phyloP scores from a whole-genome alignment of 176 grass and related monocot genomes.

The Musa acuminata region DNA sequence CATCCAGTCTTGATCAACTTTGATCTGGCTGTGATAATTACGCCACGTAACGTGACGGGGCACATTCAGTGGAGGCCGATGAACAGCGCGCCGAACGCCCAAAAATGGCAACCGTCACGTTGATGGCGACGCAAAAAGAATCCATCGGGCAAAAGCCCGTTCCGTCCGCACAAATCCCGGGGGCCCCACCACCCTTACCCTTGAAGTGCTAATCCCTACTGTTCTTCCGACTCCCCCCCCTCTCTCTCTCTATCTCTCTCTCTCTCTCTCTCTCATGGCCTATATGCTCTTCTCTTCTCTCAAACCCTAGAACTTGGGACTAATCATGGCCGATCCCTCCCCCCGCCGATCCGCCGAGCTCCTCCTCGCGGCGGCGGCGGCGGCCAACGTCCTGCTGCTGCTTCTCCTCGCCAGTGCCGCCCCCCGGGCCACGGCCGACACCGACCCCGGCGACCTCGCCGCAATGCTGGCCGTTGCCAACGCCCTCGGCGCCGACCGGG shows the following conservation, averaged over 20 bases:
- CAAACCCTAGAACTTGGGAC: conserved; percentile 1
- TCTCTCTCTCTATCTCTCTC: no score
- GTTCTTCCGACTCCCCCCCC: no score
- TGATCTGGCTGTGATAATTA: no score
- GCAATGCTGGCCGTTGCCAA: conserved; percentile 28
- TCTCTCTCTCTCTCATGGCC: background rate
- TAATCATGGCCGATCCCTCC: background rate
- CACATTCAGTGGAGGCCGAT: no score
- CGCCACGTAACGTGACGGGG: no score
- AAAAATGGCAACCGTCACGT: background rate
- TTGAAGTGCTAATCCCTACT: background rate
- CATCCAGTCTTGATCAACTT: no score
- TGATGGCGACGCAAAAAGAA: background rate
- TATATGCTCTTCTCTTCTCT: no score
- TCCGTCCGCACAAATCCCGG: background rate
- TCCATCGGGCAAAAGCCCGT: background rate
- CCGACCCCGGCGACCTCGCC: conserved; percentile 17
- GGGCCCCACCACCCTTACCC: background rate
- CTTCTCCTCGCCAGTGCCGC: background rate
- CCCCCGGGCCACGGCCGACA: background rate
- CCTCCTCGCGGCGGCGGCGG: background rate
- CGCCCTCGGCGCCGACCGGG: conserved; percentile 1
- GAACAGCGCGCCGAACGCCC: background rate
- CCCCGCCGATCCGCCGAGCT: background rate
- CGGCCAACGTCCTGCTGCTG: background rate